Evolutionary conservation across 306 rosid species (phyloP), one percentile per base, ranked within the genome.

Genomic region (Cyclanthera cordifolia): DNA sequence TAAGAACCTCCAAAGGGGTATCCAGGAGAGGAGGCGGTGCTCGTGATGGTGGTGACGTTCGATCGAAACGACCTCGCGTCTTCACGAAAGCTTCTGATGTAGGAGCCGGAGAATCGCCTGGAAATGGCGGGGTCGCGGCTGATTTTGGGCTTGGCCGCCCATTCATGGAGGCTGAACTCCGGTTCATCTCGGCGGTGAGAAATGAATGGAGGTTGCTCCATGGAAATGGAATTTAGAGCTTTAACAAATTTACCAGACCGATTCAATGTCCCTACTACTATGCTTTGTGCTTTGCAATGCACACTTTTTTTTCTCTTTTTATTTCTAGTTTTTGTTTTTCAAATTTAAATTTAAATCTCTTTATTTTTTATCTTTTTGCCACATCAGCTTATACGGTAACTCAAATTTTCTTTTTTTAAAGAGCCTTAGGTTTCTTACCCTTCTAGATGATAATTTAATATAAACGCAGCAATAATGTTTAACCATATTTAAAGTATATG

Each of bases 1-100:
- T 1, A 72, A 19, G 19, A 39, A 89, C 99, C 99, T 86, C 81
- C 87, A 3, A 79, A 82, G 17, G 80, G 75, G 84, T 80, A 81
- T 45, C 95, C 99, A 60, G 99, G 95, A 6, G 99, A 93, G 78
- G 99, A 87, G 78, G 94, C 87, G 69, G 95, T 88, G 75, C 99
- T 93, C 10, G 96, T 86, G 76, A 89, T 78, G 52, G 90, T 83
- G 8, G 88, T 83, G 9, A 83, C 63, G 78, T 84, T 90, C 88
- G 99, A 88, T 79, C 91, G 79, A 46, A 90, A 87, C 74, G 98
- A 87, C 54, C 82, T 73, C 8, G 96, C 55, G 61, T 93, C 99
- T 77, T 93, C 96, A 73, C 93, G 80, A 61, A 86, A 83, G 85
- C 89, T 93, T 86, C 94, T 83, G 74, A 90, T 85, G 51, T 84